A percentile compares a stretch with the other conserved stretches of the same genome.
Evolutionary conservation across 805 yeast genomes (phyloP).

Genomic region (Metschnikowia shivogae): DNA sequence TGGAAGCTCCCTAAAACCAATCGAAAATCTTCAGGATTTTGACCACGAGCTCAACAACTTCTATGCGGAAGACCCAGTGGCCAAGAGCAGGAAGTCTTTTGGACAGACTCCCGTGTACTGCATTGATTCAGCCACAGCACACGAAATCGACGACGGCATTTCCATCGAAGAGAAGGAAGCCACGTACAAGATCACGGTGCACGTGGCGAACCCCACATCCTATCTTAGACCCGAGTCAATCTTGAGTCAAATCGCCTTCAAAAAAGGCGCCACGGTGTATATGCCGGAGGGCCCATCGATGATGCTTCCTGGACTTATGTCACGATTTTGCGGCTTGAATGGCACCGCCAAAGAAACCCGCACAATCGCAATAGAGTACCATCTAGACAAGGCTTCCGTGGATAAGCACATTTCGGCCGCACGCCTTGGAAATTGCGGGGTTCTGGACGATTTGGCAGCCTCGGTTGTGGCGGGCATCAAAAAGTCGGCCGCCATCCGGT

Average conservation of each 20-base stretch:
- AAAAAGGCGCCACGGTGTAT: slow-evolving; percentile 64
- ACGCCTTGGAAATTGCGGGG: background rate
- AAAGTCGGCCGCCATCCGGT: slow-evolving; percentile 19
- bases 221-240: slow-evolving; percentile 41
- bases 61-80: slow-evolving; percentile 28
- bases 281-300: slow-evolving; percentile 61
- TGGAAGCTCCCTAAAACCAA: no score
- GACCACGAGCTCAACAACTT: slow-evolving; percentile 13
- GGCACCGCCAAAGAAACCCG: slow-evolving; percentile 43
- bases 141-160: slow-evolving; percentile 93
- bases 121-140: slow-evolving; percentile 75
- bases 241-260: slow-evolving; percentile 54
- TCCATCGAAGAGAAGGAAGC: slow-evolving; percentile 43
- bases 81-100: slow-evolving; percentile 35
- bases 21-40: background rate
- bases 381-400: slow-evolving; percentile 17
- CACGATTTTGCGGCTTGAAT: slow-evolving; percentile 46
- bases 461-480: slow-evolving; percentile 17
- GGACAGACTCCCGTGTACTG: slow-evolving; percentile 61
- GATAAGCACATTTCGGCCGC: slow-evolving; percentile 17
- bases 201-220: slow-evolving; percentile 86
- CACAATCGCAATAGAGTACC: slow-evolving; percentile 36
- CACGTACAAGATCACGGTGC: slow-evolving; percentile 52
- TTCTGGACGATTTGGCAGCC: slow-evolving; percentile 7
- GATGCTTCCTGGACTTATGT: slow-evolving; percentile 64